Evolutionary conservation across 345 rosid species (phyloP).

Genomic region (Populus euphratica): DNA sequence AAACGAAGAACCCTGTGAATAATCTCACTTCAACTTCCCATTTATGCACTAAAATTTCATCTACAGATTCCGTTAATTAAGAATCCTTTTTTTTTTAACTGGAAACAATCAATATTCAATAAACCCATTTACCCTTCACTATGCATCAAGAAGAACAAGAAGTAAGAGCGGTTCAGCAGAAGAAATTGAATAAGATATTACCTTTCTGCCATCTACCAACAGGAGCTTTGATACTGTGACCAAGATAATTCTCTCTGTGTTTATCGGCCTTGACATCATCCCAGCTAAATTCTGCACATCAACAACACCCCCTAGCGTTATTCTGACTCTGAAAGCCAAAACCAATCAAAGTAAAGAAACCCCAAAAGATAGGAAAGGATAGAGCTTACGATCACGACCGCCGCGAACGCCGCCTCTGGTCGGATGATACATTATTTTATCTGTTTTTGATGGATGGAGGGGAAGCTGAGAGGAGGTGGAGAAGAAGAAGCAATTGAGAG

Average conservation of each 20-base stretch:
- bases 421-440: slow-evolving; percentile 78
- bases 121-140: background rate
- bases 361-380: background rate
- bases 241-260: slow-evolving; percentile 68
- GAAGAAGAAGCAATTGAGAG: background rate
- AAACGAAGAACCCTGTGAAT: background rate
- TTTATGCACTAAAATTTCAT: background rate
- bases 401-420: slow-evolving; percentile 99
- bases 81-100: background rate
- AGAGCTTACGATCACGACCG: slow-evolving; percentile 85
- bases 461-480: background rate
- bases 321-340: background rate
- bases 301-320: background rate
- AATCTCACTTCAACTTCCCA: background rate
- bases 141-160: background rate
- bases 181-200: slow-evolving; percentile 8
- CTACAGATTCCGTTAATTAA: background rate
- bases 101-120: background rate
- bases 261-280: background rate
- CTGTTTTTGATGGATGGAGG: background rate
- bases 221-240: slow-evolving; percentile 92
- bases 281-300: slow-evolving; percentile 4
- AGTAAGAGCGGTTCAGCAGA: background rate
- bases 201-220: slow-evolving; percentile 99
- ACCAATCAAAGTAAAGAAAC: background rate